A percentile compares a stretch with the other conserved stretches of the same genome.
These are phyloP conservation scores for Wickerhamomyces sydowiorum DNA, from an alignment of 805 yeast genomes.

Conservation along the genomic window DNA sequence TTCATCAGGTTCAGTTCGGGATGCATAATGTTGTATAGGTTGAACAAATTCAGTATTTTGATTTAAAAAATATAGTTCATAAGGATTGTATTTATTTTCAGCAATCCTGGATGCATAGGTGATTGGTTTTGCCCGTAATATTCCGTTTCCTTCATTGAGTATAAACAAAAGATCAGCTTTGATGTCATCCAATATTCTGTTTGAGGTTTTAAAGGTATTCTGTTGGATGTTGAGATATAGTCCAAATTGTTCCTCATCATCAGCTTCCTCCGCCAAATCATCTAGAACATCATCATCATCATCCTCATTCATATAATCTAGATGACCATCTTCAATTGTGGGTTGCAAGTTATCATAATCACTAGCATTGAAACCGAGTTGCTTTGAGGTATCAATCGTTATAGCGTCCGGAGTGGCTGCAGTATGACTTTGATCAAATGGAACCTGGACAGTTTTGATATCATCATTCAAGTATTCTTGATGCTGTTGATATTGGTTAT, in stretches of 20 bases:
- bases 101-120: constrained; percentile 25
- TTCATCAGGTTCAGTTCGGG: constrained; percentile 8
- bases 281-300: constrained; percentile 8
- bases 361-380: neutral
- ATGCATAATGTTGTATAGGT: constrained; percentile 10
- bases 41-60: constrained; percentile 22
- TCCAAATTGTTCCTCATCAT: constrained; percentile 23
- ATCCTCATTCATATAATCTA: neutral
- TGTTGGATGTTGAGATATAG: neutral
- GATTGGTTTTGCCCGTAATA: constrained; percentile 24
- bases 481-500: too few species aligned
- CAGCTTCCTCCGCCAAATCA: constrained; percentile 7
- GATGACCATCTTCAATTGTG: neutral
- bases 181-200: constrained; percentile 62
- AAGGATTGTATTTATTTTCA: constrained; percentile 13
- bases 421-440: neutral
- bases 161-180: constrained; percentile 35
- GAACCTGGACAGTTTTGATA: neutral
- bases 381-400: neutral
- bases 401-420: neutral
- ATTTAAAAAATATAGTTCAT: constrained; percentile 21
- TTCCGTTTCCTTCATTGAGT: constrained; percentile 16
- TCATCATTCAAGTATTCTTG: neutral
- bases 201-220: constrained; percentile 50
- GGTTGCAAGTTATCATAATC: neutral